Evolutionary conservation across 306 rosid genomes (phyloP), one percentile per base, ranked within the genome.

Genomic region (Castanea mollissima): DNA sequence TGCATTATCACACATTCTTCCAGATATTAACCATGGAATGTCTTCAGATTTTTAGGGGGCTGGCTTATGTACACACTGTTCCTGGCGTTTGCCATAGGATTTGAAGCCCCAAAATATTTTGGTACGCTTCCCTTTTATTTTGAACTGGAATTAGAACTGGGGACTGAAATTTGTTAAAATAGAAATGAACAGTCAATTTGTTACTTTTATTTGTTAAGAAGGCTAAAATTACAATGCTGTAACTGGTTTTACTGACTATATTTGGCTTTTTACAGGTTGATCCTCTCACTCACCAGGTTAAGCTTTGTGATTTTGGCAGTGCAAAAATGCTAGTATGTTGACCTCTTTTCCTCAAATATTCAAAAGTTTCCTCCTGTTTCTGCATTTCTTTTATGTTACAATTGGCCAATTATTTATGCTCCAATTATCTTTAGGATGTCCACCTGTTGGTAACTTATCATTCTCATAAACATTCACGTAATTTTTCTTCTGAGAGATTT

Each of bases 11-110:
- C n/a, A 21, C 71, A 23, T 75, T 76, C 23, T 80, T 63, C 56
- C 55, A 81, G 57, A 84, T 76, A 67, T 14, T 58, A 62, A 25
- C 20, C 58, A 79, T 44, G 70, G 62, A 35, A 8, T 69, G 32
- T 32, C 34, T 52, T 86, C 90, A 95, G 99, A 93, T 92, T 76
- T 94, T 95, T 87, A 87, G 98, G 86, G 98, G 97, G 14, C 81
- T 94, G 78, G 97, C 97, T 55, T 94, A 94, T 79, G 90, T 94
- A 79, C 99, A 95, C 78, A 85, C 92, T 12, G 96, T 91, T 77
- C 99, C 95, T 35, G 89, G 92, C 78, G 97, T 95, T 85, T 95
- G 99, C 85, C 99, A 95, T 80, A 84, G 99, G 97, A 95, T 83
- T 86, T 95, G 91, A 94, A 94, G 86, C 98, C 98, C 71, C 98